These are phyloP conservation scores for Ustilago hordei DNA, from an alignment of 1,284 basidiomycete genomes.

Conservation along the genomic window DNA sequence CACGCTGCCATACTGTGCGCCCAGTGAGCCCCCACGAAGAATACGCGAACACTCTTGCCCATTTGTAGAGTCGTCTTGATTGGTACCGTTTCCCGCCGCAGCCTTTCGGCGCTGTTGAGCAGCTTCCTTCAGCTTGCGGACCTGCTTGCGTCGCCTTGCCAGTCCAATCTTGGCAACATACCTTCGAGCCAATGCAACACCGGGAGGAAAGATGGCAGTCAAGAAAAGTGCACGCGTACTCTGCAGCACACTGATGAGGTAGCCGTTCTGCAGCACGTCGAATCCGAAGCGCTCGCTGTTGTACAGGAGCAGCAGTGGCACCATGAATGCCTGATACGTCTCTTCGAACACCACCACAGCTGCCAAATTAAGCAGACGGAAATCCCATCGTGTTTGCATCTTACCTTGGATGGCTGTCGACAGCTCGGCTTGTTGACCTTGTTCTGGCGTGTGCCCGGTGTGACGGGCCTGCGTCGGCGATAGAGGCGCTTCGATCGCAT, in stretches of 20 bases:
- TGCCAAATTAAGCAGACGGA: slow-evolving; percentile 56
- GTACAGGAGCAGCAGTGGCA: slow-evolving; percentile 62
- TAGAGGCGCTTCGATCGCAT: slow-evolving; percentile 36
- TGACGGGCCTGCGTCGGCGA: background rate
- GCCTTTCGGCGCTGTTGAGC: slow-evolving; percentile 24
- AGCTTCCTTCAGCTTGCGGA: slow-evolving; percentile 32
- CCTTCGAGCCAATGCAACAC: slow-evolving; percentile 39
- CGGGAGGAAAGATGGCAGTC: slow-evolving; percentile 59
- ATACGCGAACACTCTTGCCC: slow-evolving; percentile 29
- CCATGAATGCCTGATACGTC: slow-evolving; percentile 63
- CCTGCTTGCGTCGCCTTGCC: slow-evolving; percentile 29
- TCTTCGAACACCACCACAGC: slow-evolving; percentile 59
- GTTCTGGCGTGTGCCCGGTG: background rate
- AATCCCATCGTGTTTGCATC: slow-evolving; percentile 45
- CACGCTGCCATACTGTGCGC: slow-evolving; percentile 27
- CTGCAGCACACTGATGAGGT: slow-evolving; percentile 58
- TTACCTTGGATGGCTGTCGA: slow-evolving; percentile 27
- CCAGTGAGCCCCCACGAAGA: slow-evolving; percentile 8
- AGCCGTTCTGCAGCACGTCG: slow-evolving; percentile 63
- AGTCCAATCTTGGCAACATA: slow-evolving; percentile 49
- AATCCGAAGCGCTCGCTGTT: slow-evolving; percentile 61
- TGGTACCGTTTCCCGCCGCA: background rate
- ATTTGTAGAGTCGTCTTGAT: background rate
- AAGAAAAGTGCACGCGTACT: slow-evolving; percentile 57
- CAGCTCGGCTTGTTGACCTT: slow-evolving; percentile 19